Conservation (phyloP, 768 basidiomycete species). For the Kwoniella pini region DNA sequence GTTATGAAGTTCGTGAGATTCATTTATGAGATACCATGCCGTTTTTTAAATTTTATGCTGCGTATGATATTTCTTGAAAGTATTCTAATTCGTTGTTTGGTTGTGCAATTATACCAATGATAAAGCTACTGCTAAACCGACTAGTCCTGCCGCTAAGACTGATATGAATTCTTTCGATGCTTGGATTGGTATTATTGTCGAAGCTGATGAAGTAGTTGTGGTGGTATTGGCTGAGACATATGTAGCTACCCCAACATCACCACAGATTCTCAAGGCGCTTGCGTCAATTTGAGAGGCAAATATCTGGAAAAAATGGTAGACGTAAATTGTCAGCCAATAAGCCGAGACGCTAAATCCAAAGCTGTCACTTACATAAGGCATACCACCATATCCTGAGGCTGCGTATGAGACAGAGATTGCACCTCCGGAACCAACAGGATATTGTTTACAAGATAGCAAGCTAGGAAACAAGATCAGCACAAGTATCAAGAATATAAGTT, state of each 20-base stretch:
- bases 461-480: slow-evolving; percentile 15
- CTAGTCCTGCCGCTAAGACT: slow-evolving; percentile 9
- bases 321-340: neutral
- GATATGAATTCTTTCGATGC: slow-evolving; percentile 10
- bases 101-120: slow-evolving; percentile 4
- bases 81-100: neutral
- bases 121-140: slow-evolving; percentile 9
- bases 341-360: neutral
- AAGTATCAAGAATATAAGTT: neutral
- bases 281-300: slow-evolving; percentile 35
- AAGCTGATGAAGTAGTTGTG: slow-evolving; percentile 16
- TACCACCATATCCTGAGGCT: slow-evolving; percentile 45
- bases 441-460: slow-evolving; percentile 44
- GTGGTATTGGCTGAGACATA: slow-evolving; percentile 23
- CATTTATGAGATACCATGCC: neutral
- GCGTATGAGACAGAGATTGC: slow-evolving; percentile 46
- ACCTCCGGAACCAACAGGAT: slow-evolving; percentile 36
- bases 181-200: neutral
- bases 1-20: neutral
- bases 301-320: slow-evolving; percentile 20
- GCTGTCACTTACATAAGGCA: slow-evolving; percentile 44
- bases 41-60: neutral
- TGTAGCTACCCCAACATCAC: slow-evolving; percentile 20
- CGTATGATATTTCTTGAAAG: neutral
- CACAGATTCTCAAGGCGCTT: slow-evolving; percentile 28